Percentiles rank a stretch among this genome's conserved stretches.
These are phyloP conservation scores for Chytriomyces hyalinus DNA, from an alignment of 192 early-diverging fungal species.

Conservation along the genomic window DNA sequence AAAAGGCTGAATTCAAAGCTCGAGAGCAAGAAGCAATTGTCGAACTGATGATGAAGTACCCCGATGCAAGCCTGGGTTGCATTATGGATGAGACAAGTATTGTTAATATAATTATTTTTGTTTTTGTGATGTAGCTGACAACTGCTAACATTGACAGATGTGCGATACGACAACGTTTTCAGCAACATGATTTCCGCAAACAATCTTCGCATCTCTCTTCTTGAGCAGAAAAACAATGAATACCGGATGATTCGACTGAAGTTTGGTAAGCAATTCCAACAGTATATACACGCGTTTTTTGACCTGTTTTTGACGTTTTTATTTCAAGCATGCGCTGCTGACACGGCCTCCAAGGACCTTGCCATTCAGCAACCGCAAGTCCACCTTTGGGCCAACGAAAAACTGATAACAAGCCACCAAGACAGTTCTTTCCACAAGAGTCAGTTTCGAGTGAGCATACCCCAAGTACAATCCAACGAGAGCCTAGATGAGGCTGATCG, in stretches of 20 bases:
- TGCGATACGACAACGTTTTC: conserved; percentile 39
- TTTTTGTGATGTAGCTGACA: not conserved
- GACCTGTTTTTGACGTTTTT: not conserved
- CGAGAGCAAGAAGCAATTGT: conserved; percentile 33
- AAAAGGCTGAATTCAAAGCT: conserved; percentile 29
- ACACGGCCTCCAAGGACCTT: not conserved
- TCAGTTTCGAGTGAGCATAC: not conserved
- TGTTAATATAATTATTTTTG: not conserved
- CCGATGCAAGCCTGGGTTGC: conserved; percentile 50
- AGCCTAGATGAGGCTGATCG: not conserved
- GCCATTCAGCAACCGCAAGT: not conserved
- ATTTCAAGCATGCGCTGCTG: not conserved
- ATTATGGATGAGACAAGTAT: not conserved
- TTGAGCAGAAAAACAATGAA: conserved; percentile 58
- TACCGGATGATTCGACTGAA: conserved; percentile 42
- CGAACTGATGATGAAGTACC: conserved; percentile 46
- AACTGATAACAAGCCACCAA: not conserved
- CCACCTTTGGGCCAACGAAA: not conserved
- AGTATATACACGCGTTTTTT: not conserved
- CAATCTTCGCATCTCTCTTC: conserved; percentile 50
- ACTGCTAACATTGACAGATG: conserved; percentile 1
- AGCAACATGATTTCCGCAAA: conserved; percentile 52
- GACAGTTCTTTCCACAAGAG: not conserved
- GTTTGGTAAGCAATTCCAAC: conserved; percentile 21
- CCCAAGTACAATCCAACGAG: not conserved